Evolutionary conservation across 1,284 basidiomycete genomes (phyloP).

Genomic region (Ganoderma meredithae): DNA sequence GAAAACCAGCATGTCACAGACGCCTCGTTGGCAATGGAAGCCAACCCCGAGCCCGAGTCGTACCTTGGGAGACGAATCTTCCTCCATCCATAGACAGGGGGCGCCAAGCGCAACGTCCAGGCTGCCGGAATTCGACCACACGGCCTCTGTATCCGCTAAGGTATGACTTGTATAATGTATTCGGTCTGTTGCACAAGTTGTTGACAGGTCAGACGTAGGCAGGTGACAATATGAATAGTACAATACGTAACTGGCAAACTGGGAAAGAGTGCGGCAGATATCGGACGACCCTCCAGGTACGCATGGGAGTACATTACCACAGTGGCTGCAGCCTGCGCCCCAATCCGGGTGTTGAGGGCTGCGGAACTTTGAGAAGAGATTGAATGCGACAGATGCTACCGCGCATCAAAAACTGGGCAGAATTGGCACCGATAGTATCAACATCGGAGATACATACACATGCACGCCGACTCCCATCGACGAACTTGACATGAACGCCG

Average conservation of each 20-base stretch:
- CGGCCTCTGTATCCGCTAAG: background rate
- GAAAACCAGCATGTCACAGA: conserved; percentile 24
- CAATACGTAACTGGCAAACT: conserved; percentile 16
- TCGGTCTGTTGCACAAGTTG: background rate
- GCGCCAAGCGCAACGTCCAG: conserved; percentile 22
- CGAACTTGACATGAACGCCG: conserved; percentile 19
- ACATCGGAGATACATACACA: background rate
- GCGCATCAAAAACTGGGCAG: background rate
- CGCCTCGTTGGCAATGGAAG: conserved; percentile 18
- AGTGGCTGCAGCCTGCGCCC: background rate
- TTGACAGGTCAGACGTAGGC: conserved; percentile 10
- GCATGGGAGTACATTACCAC: conserved; percentile 1
- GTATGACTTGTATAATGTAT: background rate
- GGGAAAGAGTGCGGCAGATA: conserved; percentile 2
- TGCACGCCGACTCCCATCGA: background rate
- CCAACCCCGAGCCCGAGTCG: conserved; percentile 11
- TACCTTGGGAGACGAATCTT: conserved; percentile 23
- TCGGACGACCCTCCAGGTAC: conserved; percentile 6
- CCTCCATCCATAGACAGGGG: conserved; percentile 15
- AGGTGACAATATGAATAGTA: conserved; percentile 16
- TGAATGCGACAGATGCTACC: background rate
- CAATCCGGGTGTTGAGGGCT: background rate
- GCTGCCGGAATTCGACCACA: conserved; percentile 8
- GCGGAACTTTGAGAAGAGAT: background rate
- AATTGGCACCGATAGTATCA: background rate